Conservation (phyloP, 768 basidiomycete species). For the Lanmaoa pseudosensibilis region DNA sequence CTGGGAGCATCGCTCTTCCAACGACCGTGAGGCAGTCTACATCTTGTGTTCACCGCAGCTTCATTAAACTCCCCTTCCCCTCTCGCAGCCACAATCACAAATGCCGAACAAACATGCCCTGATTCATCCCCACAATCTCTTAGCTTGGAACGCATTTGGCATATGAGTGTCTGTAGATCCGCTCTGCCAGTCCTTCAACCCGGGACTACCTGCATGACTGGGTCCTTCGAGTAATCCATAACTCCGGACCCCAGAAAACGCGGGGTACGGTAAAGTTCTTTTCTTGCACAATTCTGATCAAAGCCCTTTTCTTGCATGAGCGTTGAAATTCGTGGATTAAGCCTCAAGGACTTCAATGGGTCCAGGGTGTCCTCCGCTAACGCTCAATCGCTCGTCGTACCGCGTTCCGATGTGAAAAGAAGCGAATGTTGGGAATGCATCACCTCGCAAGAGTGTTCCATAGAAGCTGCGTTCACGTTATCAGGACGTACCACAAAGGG, state of each 20-base stretch:
- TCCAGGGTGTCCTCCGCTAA: not conserved
- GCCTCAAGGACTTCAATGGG: not conserved
- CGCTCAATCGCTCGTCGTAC: too few relatives aligned
- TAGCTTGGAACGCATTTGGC: too few relatives aligned
- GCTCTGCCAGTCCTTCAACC: constrained; percentile 5
- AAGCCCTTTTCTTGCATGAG: not conserved
- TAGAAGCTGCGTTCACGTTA: not conserved
- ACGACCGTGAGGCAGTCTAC: not conserved
- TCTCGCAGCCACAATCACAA: not conserved
- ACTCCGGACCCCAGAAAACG: not conserved
- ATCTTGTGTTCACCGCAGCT: not conserved
- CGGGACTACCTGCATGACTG: not conserved
- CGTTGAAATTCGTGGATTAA: not conserved
- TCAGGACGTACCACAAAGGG: too few relatives aligned
- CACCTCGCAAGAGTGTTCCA: not conserved
- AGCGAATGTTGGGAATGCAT: too few relatives aligned
- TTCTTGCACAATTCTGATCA: not conserved
- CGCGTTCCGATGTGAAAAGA: too few relatives aligned
- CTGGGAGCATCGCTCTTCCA: not conserved
- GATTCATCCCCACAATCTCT: not conserved
- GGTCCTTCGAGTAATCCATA: not conserved
- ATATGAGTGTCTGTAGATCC: not conserved
- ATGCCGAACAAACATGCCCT: not conserved
- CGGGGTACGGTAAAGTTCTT: not conserved
- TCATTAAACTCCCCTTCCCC: not conserved